Conservation (phyloP, 139 green algal species). For the Micractinium conductrix region DNA sequence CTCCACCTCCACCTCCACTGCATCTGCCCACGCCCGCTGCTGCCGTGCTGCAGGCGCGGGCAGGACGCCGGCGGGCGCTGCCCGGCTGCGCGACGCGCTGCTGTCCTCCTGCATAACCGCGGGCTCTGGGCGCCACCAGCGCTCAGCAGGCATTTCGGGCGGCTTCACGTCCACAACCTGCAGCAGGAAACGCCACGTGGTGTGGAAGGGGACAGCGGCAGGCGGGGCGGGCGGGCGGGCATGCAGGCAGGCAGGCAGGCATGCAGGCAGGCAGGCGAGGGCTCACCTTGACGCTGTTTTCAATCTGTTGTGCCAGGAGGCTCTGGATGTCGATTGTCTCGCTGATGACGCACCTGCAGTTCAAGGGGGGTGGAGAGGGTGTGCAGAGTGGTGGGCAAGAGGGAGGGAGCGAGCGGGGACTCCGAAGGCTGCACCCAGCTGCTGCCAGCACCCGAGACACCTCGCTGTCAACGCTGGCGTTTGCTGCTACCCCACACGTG, state of each 20-base stretch:
- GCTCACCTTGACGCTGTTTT: slow-evolving; percentile 16
- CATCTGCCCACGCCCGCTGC: neutral
- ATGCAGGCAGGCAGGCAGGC: neutral
- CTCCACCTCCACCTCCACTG: neutral
- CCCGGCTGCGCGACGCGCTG: neutral
- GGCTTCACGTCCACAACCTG: neutral
- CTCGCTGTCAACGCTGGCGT: too few species aligned
- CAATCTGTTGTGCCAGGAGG: slow-evolving; percentile 12
- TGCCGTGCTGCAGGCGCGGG: neutral
- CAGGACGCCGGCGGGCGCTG: neutral
- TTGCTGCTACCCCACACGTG: too few species aligned
- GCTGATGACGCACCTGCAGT: slow-evolving; percentile 8
- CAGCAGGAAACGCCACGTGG: neutral
- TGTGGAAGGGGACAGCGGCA: neutral
- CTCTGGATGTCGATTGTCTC: neutral
- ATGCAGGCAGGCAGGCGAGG: neutral
- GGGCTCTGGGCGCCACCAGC: neutral
- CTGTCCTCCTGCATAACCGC: neutral
- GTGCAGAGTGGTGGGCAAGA: neutral
- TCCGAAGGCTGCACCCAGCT: neutral
- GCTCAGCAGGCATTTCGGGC: neutral
- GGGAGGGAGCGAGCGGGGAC: neutral
- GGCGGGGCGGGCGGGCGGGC: too few species aligned
- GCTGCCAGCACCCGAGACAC: too few species aligned
- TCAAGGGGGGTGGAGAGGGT: neutral